Evolutionary conservation across 2,329 filamentous ascomycete species (phyloP).

Genomic region (Alternaria consortialis): DNA sequence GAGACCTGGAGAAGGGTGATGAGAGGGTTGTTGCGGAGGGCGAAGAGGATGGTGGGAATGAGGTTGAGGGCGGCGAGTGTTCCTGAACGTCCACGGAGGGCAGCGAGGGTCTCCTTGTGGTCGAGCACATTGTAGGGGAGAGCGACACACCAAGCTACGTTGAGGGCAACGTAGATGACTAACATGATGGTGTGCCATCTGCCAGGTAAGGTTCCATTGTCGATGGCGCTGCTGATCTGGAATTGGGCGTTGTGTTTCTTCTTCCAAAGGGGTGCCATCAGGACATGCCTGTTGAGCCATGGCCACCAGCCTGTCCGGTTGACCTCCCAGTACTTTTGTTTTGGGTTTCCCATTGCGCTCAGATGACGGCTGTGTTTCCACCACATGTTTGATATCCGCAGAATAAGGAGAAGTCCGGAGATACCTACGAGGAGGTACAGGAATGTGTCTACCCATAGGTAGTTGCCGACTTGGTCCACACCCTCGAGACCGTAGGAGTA

Average conservation of each 20-base stretch:
- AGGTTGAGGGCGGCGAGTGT: slow-evolving; percentile 88
- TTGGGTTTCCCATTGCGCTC: slow-evolving; percentile 53
- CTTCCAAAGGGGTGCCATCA: slow-evolving; percentile 75
- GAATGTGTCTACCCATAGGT: slow-evolving; percentile 56
- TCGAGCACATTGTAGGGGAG: slow-evolving; percentile 65
- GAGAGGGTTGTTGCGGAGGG: slow-evolving; percentile 90
- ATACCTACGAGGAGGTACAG: slow-evolving; percentile 49
- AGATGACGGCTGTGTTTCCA: slow-evolving; percentile 58
- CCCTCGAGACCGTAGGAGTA: slow-evolving; percentile 57
- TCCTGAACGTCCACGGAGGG: slow-evolving; percentile 85
- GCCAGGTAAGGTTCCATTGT: slow-evolving; percentile 81
- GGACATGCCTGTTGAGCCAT: slow-evolving; percentile 70
- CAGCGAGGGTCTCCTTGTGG: slow-evolving; percentile 71
- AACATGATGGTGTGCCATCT: slow-evolving; percentile 78
- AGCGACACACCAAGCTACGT: slow-evolving; percentile 78
- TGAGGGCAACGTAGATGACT: slow-evolving; percentile 72
- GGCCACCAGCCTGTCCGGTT: slow-evolving; percentile 60
- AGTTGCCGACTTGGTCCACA: slow-evolving; percentile 60
- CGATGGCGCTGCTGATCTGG: slow-evolving; percentile 71
- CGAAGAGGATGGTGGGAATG: slow-evolving; percentile 88
- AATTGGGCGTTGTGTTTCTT: slow-evolving; percentile 81
- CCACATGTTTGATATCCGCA: slow-evolving; percentile 54
- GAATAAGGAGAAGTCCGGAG: slow-evolving; percentile 50
- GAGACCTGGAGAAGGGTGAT: slow-evolving; percentile 84
- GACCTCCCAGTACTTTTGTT: slow-evolving; percentile 57